A percentile compares a stretch with the other conserved stretches of the same genome.
Evolutionary conservation across 2,329 filamentous ascomycete species (phyloP).

Genomic region (Colletotrichum echinochloae): DNA sequence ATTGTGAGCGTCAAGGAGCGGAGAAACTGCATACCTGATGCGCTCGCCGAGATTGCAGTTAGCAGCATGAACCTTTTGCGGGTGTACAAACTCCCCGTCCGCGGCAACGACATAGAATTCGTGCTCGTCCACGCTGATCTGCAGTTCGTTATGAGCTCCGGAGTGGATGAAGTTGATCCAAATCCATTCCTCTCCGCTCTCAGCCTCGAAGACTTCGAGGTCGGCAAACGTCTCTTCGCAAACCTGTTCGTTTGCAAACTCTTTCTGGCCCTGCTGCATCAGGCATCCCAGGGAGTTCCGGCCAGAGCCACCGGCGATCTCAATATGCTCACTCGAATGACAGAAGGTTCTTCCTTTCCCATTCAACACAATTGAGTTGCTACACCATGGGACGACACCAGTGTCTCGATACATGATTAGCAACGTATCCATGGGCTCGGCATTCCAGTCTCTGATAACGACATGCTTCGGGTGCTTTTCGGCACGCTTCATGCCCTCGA

Average conservation of each 20-base stretch:
- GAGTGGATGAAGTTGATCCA: conserved; percentile 39
- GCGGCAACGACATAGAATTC: conserved; percentile 31
- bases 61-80: conserved; percentile 27
- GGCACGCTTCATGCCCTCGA: conserved; percentile 28
- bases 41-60: conserved; percentile 36
- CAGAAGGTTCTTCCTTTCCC: conserved; percentile 29
- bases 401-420: conserved; percentile 35
- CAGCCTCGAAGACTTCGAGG: conserved; percentile 27
- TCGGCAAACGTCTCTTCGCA: conserved; percentile 29
- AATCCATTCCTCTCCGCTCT: conserved; percentile 26
- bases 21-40: not conserved
- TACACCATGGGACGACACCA: conserved; percentile 30
- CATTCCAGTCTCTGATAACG: conserved; percentile 36
- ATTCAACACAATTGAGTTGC: conserved; percentile 35
- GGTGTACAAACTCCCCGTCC: conserved; percentile 30
- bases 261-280: conserved; percentile 12
- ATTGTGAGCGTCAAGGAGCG: not conserved
- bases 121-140: conserved; percentile 35
- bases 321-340: conserved; percentile 13
- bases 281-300: conserved; percentile 25
- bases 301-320: conserved; percentile 13
- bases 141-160: conserved; percentile 29
- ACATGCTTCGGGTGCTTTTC: conserved; percentile 26
- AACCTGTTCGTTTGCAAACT: conserved; percentile 15
- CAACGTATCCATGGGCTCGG: conserved; percentile 31